Evolutionary conservation across 31 red algal species (phyloP).

Genomic region (Endocladia muricata): DNA sequence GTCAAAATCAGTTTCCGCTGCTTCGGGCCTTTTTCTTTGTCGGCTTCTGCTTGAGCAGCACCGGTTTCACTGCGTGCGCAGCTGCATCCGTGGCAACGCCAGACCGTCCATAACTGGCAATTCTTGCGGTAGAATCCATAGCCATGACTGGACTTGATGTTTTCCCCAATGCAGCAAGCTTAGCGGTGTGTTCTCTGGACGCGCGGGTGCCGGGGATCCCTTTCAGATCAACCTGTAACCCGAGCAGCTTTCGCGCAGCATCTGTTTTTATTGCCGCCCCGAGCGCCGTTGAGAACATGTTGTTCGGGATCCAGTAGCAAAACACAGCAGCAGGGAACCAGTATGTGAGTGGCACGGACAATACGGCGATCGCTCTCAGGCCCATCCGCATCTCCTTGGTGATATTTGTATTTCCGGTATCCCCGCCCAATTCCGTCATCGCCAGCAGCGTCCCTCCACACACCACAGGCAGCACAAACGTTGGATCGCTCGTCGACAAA

Average conservation of each 20-base stretch:
- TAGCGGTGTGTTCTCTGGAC: conserved; percentile 3
- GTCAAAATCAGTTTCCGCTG: too few relatives aligned
- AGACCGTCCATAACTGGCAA: conserved; percentile 38
- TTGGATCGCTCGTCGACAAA: conserved; percentile 73
- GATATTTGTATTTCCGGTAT: conserved; percentile 46
- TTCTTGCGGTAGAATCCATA: conserved; percentile 2
- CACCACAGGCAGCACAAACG: conserved; percentile 59
- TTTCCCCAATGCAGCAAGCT: conserved; percentile 4
- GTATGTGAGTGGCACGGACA: conserved; percentile 71
- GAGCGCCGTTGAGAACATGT: conserved; percentile 70
- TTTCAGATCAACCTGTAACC: conserved; percentile 31
- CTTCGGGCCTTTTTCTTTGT: conserved; percentile 33
- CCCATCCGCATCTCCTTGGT: conserved; percentile 35
- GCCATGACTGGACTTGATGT: background rate
- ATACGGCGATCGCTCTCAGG: conserved; percentile 57
- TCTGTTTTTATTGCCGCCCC: conserved; percentile 14
- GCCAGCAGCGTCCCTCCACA: conserved; percentile 51
- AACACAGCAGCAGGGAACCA: conserved; percentile 85
- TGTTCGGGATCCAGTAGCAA: conserved; percentile 90
- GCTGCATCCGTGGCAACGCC: background rate
- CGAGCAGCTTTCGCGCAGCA: conserved; percentile 4
- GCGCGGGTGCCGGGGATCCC: conserved; percentile 53
- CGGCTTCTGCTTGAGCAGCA: conserved; percentile 50
- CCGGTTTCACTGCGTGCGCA: conserved; percentile 32
- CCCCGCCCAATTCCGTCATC: conserved; percentile 72